A percentile compares a stretch with the other conserved stretches of the same genome.
phyloP scores from a whole-genome alignment of 73 alveolate genomes.

The Tetrahymena borealis region DNA sequence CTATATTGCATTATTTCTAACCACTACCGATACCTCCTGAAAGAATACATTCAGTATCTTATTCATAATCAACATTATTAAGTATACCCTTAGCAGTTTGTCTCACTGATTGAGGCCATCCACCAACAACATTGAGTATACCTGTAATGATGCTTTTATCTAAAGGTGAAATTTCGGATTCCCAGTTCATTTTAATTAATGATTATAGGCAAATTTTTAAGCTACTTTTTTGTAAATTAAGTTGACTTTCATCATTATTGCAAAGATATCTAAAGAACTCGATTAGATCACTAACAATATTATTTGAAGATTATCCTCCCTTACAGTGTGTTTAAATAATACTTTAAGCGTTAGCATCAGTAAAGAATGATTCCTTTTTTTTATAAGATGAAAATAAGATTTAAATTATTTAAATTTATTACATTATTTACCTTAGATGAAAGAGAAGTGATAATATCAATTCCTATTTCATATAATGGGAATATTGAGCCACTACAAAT shows the following conservation, averaged over 20 bases:
- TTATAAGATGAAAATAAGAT: neutral
- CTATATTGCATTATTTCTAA: neutral
- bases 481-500: slow-evolving; percentile 4
- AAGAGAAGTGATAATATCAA: slow-evolving; percentile 29
- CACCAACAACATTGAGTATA: slow-evolving; percentile 13
- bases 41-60: neutral
- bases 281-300: neutral
- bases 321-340: neutral
- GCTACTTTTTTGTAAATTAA: neutral
- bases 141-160: neutral
- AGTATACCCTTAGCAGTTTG: neutral
- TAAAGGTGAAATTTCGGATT: neutral
- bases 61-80: neutral
- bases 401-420: neutral
- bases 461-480: slow-evolving; percentile 15
- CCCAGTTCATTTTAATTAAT: neutral
- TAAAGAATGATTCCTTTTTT: slow-evolving; percentile 8
- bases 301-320: neutral
- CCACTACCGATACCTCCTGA: slow-evolving; percentile 36
- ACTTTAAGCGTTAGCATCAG: slow-evolving; percentile 7
- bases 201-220: neutral
- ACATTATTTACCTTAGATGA: slow-evolving; percentile 19
- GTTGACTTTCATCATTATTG: neutral
- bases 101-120: slow-evolving; percentile 1
- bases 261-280: neutral